Evolutionary conservation across 805 yeast species (phyloP).

Genomic region (Suhomyces sp.): DNA sequence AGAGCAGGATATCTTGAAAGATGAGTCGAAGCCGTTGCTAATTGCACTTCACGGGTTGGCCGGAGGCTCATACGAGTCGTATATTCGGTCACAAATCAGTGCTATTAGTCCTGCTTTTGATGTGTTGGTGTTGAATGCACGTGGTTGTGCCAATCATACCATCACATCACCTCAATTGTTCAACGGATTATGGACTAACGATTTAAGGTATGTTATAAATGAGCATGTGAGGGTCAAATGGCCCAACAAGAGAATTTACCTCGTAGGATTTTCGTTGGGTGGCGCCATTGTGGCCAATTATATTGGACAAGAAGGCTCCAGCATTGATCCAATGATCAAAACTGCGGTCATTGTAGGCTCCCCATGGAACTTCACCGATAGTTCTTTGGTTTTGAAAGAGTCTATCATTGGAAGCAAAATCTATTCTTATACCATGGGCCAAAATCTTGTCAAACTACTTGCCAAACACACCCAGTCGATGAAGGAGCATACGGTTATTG

Average conservation of each 20-base stretch:
- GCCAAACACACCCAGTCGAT: slow-evolving; percentile 30
- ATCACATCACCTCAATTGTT: slow-evolving; percentile 66
- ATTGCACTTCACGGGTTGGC: slow-evolving; percentile 70
- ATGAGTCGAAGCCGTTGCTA: slow-evolving; percentile 52
- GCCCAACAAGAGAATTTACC: slow-evolving; percentile 63
- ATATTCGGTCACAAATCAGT: slow-evolving; percentile 54
- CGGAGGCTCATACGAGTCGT: slow-evolving; percentile 79
- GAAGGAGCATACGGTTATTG: slow-evolving; percentile 19
- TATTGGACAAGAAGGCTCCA: slow-evolving; percentile 58
- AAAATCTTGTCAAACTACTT: slow-evolving; percentile 33
- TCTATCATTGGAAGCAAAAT: slow-evolving; percentile 37
- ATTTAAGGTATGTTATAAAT: slow-evolving; percentile 57
- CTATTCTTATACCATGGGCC: slow-evolving; percentile 44
- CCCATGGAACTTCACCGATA: slow-evolving; percentile 71
- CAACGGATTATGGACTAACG: slow-evolving; percentile 68
- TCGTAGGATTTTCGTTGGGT: slow-evolving; percentile 72
- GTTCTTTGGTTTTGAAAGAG: slow-evolving; percentile 42
- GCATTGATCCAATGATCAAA: slow-evolving; percentile 47
- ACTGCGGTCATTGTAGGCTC: slow-evolving; percentile 61
- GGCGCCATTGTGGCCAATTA: slow-evolving; percentile 65
- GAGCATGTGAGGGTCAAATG: slow-evolving; percentile 47
- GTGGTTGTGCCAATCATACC: slow-evolving; percentile 78
- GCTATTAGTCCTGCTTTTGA: slow-evolving; percentile 47
- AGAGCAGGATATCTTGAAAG: slow-evolving; percentile 29
- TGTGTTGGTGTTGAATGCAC: slow-evolving; percentile 59